Conservation (phyloP, 768 basidiomycete species). For the Kwoniella dejecticola region DNA sequence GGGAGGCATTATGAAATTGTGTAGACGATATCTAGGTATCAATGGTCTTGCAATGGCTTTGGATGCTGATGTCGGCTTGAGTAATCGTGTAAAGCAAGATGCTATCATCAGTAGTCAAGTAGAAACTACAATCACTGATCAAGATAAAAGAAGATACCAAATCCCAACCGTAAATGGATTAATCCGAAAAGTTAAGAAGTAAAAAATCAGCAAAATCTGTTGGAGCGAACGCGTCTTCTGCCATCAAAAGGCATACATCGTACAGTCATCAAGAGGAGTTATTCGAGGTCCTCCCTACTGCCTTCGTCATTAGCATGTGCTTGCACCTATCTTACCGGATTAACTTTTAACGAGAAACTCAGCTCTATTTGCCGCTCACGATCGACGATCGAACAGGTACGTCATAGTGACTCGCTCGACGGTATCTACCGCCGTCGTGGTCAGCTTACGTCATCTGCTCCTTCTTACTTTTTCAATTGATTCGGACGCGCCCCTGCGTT, state of each 20-base stretch:
- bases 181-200: not conserved
- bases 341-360: not conserved
- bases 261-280: too few species aligned
- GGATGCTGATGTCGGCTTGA: not conserved
- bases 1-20: slow-evolving; percentile 11
- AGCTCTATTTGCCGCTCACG: slow-evolving; percentile 3
- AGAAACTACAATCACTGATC: too few species aligned
- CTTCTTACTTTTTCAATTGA: too few species aligned
- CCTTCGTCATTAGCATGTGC: too few species aligned
- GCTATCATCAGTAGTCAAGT: not conserved
- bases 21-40: not conserved
- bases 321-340: too few species aligned
- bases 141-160: too few species aligned
- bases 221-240: not conserved
- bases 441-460: slow-evolving; percentile 1
- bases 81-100: not conserved
- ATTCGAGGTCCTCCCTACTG: too few species aligned
- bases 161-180: too few species aligned
- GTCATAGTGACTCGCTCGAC: not conserved
- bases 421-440: too few species aligned
- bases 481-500: too few species aligned
- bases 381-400: slow-evolving; percentile 8
- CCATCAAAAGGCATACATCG: too few species aligned
- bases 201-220: not conserved
- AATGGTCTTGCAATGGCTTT: not conserved